Evolutionary conservation across 257 asterid species (phyloP).

Genomic region (Capsicum pubescens): DNA sequence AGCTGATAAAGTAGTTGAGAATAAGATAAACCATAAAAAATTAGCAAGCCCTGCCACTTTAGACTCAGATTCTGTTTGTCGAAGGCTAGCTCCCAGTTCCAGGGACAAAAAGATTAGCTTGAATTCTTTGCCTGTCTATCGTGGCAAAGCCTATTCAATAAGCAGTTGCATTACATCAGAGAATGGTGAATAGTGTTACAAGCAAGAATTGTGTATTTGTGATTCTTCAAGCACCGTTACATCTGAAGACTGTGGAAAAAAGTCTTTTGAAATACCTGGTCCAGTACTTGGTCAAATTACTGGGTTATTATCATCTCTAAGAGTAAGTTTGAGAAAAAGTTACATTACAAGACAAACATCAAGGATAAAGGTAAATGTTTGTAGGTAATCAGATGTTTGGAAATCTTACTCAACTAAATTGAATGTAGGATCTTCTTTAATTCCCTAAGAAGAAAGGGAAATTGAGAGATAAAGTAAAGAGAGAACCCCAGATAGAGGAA

Average conservation of each 20-base stretch:
- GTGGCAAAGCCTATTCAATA: too few species aligned
- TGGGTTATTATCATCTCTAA: background rate
- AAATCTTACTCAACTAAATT: constrained; percentile 47
- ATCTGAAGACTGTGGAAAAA: too few species aligned
- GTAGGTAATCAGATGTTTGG: constrained; percentile 37
- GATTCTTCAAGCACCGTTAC: too few species aligned
- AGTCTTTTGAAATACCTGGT: too few species aligned
- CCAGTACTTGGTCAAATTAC: too few species aligned
- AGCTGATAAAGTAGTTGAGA: constrained; percentile 23
- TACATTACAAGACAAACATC: constrained; percentile 49
- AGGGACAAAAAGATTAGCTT: too few species aligned
- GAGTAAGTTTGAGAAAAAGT: constrained; percentile 45
- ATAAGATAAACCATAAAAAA: constrained; percentile 17
- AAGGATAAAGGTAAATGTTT: constrained; percentile 36
- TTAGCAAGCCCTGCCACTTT: constrained; percentile 4
- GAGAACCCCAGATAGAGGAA: constrained; percentile 36
- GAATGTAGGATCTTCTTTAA: constrained; percentile 45
- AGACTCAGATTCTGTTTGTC: constrained; percentile 17
- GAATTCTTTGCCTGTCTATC: too few species aligned
- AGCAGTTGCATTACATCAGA: too few species aligned
- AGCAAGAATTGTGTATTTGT: too few species aligned
- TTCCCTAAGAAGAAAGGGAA: constrained; percentile 24
- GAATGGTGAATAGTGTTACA: too few species aligned
- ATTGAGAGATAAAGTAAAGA: constrained; percentile 28
- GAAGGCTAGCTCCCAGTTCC: background rate